Conservation (phyloP, 805 yeast genomes). For the Lipomyces orientalis region DNA sequence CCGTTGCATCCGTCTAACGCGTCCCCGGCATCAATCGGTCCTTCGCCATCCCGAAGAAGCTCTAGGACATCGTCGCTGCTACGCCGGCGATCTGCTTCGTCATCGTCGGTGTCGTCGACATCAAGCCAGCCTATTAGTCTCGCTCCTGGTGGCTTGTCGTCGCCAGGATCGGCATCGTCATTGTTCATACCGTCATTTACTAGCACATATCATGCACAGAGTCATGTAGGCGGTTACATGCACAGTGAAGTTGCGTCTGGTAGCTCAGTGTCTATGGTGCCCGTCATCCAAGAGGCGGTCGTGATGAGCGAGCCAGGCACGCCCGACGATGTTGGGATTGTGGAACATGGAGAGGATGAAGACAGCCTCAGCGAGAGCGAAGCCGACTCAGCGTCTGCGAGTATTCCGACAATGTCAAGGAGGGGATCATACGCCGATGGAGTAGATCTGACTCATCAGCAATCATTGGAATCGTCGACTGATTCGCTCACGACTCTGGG, state of each 20-base stretch:
- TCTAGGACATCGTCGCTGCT: slow-evolving; percentile 19
- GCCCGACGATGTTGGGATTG: neutral
- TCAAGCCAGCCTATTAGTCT: slow-evolving; percentile 14
- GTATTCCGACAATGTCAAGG: neutral
- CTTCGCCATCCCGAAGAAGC: slow-evolving; percentile 5
- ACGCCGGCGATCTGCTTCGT: slow-evolving; percentile 18
- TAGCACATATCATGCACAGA: slow-evolving; percentile 15
- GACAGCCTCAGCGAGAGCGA: slow-evolving; percentile 12
- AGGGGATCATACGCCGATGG: neutral
- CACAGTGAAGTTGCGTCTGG: slow-evolving; percentile 6
- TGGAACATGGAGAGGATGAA: neutral
- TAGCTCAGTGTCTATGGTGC: neutral
- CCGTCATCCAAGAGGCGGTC: slow-evolving; percentile 5
- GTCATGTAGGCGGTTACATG: neutral
- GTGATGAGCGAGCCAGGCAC: slow-evolving; percentile 6
- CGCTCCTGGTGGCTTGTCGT: slow-evolving; percentile 9
- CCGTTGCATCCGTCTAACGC: neutral
- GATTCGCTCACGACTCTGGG: slow-evolving; percentile 14
- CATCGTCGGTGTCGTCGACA: slow-evolving; percentile 22
- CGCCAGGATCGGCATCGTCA: neutral
- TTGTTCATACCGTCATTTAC: slow-evolving; percentile 26
- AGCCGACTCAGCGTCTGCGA: neutral
- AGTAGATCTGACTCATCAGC: slow-evolving; percentile 3
- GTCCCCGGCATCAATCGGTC: neutral
- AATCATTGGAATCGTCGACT: slow-evolving; percentile 6